These are phyloP conservation scores for Cladosporium velox DNA, from an alignment of 2,329 filamentous ascomycete species.

Conservation along the genomic window DNA sequence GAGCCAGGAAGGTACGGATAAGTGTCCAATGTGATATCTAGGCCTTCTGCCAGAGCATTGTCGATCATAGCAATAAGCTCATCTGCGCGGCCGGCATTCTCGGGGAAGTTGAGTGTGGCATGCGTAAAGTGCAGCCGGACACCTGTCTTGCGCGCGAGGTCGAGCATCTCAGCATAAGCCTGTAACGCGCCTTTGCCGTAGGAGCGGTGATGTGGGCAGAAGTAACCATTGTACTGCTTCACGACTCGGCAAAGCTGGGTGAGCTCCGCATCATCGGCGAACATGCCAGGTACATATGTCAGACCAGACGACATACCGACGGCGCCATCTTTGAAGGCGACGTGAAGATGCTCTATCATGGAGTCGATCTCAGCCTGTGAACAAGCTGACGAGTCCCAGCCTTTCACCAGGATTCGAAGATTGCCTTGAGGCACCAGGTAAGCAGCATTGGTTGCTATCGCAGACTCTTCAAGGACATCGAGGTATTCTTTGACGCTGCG, in stretches of 20 bases:
- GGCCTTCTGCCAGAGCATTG: slow-evolving; percentile 28
- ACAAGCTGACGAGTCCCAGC: slow-evolving; percentile 30
- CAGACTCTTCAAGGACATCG: slow-evolving; percentile 30
- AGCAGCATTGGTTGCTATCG: slow-evolving; percentile 32
- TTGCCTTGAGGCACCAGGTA: slow-evolving; percentile 36
- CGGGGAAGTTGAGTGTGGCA: slow-evolving; percentile 34
- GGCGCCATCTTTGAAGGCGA: slow-evolving; percentile 30
- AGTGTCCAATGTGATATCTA: slow-evolving; percentile 33
- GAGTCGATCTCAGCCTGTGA: slow-evolving; percentile 27
- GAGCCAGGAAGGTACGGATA: slow-evolving; percentile 35
- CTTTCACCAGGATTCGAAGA: slow-evolving; percentile 32
- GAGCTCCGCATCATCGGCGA: slow-evolving; percentile 31
- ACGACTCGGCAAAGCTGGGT: slow-evolving; percentile 31
- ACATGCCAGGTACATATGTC: slow-evolving; percentile 35
- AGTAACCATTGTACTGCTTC: slow-evolving; percentile 32
- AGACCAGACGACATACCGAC: slow-evolving; percentile 34
- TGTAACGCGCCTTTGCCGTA: slow-evolving; percentile 34
- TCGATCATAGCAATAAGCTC: slow-evolving; percentile 34
- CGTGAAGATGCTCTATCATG: slow-evolving; percentile 29
- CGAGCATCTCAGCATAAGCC: slow-evolving; percentile 34
- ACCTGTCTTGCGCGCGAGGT: slow-evolving; percentile 31
- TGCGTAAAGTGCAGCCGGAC: slow-evolving; percentile 35
- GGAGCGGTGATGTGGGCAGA: slow-evolving; percentile 33
- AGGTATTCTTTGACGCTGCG: slow-evolving; percentile 31
- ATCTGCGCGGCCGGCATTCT: slow-evolving; percentile 32